These are phyloP conservation scores for Kwoniella shivajii DNA, from an alignment of 1,284 basidiomycete genomes.

Conservation along the genomic window DNA sequence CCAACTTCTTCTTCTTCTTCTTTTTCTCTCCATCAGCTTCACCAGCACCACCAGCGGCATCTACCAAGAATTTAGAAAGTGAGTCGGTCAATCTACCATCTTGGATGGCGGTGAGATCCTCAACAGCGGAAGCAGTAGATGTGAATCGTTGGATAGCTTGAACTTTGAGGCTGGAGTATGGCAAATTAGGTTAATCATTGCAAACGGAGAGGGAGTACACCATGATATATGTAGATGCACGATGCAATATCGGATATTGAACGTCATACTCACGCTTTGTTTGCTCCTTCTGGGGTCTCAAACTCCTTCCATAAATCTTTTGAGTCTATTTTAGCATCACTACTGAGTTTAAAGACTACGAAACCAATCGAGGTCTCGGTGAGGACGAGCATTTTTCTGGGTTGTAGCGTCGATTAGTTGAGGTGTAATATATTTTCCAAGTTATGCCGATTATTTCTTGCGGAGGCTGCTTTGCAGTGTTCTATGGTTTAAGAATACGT, in stretches of 20 bases:
- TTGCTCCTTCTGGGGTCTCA: conserved; percentile 85
- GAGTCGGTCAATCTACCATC: conserved; percentile 90
- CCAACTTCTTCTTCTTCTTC: conserved; percentile 60
- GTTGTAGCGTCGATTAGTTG: too few species aligned
- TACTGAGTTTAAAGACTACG: conserved; percentile 95
- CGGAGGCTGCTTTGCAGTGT: too few species aligned
- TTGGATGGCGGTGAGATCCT: conserved; percentile 91
- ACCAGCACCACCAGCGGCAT: conserved; percentile 67
- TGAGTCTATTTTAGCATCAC: conserved; percentile 82
- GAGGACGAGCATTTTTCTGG: conserved; percentile 55
- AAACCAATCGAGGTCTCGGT: conserved; percentile 65
- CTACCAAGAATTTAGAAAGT: conserved; percentile 88
- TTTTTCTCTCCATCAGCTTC: conserved; percentile 39
- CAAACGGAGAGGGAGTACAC: conserved; percentile 4
- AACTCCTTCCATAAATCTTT: conserved; percentile 90
- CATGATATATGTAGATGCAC: too few species aligned
- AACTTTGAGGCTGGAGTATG: conserved; percentile 72
- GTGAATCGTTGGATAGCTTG: conserved; percentile 95
- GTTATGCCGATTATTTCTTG: too few species aligned
- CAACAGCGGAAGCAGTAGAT: conserved; percentile 96
- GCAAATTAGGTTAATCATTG: conserved; percentile 4
- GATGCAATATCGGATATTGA: too few species aligned
- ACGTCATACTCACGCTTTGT: conserved; percentile 72
- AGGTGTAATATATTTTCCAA: too few species aligned
- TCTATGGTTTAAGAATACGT: too few species aligned